Evolutionary conservation across 2,329 filamentous ascomycete species (phyloP), one percentile per base, ranked within the genome.

Genomic region (Fusarium domesticum): DNA sequence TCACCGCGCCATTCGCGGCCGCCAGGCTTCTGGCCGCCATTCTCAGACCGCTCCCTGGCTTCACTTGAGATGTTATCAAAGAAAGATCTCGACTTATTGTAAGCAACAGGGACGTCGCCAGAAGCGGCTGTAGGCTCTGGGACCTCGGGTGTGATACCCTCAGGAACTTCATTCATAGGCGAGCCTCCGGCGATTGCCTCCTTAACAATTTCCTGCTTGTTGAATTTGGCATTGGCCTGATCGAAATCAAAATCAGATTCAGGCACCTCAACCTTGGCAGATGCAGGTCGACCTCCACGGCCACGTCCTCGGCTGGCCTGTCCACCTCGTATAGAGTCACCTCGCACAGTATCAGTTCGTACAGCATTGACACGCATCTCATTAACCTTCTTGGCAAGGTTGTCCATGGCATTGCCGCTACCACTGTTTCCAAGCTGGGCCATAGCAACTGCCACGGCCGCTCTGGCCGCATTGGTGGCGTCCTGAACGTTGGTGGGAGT

Each of bases 61-160:
- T 98, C 93, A 55, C 89, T 95, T 1, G 89, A 95, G 53, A 98
- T 96, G 67, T 98, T 96, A 70, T 98, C 93, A 63, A 98, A 98
- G 76, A 98, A 98, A 2, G 89, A 96, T 4, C 74, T 83, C 5
- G 84, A 78, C 70, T 90, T 96, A 73, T 96, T 92, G 71, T 98
- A 98, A 0, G 81, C 75, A 11, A 68, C 55, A 12, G 74, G 70
- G 6, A 73, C 72, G 15, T 68, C 61, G 11, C 74, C 68, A 2
- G 75, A 67, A 12, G 7, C 23, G 12, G 69, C 64, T 7, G 51
- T 20, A 2, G 75, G 66, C 30, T 74, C 69, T 3, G 60, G 59
- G 10, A 65, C 64, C 18, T 75, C 67, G 0, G 65, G 51, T 7
- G 57, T 57, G 10, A 64, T 51, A 6, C 67, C 70, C 23, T 71